phyloP scores from a whole-genome alignment of 73 alveolate genomes.

The Symbiodinium pilosum region DNA sequence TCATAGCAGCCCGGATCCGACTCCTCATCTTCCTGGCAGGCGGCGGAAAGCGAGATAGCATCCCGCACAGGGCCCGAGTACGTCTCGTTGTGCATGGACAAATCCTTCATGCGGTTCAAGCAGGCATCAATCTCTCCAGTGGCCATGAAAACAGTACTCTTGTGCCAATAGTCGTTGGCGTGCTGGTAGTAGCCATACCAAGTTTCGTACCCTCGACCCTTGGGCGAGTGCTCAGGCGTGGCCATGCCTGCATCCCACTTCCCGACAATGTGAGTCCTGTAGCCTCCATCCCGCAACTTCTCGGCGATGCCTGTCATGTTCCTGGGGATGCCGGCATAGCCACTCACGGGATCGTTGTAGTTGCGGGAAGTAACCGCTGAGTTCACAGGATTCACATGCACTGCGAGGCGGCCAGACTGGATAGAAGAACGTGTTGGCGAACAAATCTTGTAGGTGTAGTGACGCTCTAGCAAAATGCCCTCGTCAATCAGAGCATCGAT shows the following conservation, averaged over 20 bases:
- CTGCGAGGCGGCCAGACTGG: conserved; percentile 83
- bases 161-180: conserved; percentile 94
- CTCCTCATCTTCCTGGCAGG: conserved; percentile 67
- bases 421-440: conserved; percentile 86
- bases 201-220: conserved; percentile 69
- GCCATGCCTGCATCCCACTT: conserved; percentile 95
- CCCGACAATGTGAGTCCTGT: conserved; percentile 62
- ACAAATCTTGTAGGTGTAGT: conserved; percentile 82
- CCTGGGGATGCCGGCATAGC: conserved; percentile 85
- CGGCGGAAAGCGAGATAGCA: conserved; percentile 1
- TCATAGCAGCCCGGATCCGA: conserved; percentile 60
- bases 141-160: conserved; percentile 76
- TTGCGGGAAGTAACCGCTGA: conserved; percentile 68
- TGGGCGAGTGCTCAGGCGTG: conserved; percentile 92
- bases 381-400: conserved; percentile 86
- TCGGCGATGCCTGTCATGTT: conserved; percentile 94
- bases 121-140: conserved; percentile 72
- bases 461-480: conserved; percentile 42
- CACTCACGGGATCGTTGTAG: conserved; percentile 86
- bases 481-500: conserved; percentile 52
- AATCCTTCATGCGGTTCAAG: conserved; percentile 44
- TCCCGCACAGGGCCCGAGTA: conserved; percentile 72
- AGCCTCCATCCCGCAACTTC: conserved; percentile 74
- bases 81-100: conserved; percentile 36
- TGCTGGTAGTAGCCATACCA: conserved; percentile 53